Evolutionary conservation across 2,329 filamentous ascomycete genomes (phyloP), one percentile per base, ranked within the genome.

Genomic region (Fusarium setosum): DNA sequence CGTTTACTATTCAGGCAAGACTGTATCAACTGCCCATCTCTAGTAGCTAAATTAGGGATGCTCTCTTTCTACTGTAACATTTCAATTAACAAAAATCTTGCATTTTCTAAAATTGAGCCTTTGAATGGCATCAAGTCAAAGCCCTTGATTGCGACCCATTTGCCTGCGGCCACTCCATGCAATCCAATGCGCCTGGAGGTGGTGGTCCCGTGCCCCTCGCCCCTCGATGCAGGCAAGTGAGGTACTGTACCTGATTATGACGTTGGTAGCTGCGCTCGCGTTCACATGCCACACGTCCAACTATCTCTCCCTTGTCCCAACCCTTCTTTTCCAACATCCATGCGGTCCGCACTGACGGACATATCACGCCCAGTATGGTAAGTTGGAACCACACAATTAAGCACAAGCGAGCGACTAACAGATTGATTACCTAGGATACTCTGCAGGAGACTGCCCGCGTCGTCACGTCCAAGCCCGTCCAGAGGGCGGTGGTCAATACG

Each of bases 391-490:
- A 11, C 29, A n/a, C 20, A 31, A 5, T 52, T 35, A 9, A 15
- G 24, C 6, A 17, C 24, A 26, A 23, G 26, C 35, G n/a, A 32
- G 34, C 29, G n/a, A 44, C 62, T 66, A 23, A 66, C 38, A 45
- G 18, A 42, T 31, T 44, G 20, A 18, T 29, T 44, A 32, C 10
- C 13, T 54, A 79, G 77, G 77, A 80, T 50, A 71, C 73, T n/a
- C 53, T 80, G 21, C 72, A 75, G 59, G 76, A 79, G 54, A 74
- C 76, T 11, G 73, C 70, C 26, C 75, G 77, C 59, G 76, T 76
- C 24, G 76, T 80, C 17, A 86, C 84, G 35, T 87, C 86, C 56
- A 82, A 82, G 64, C 76, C 80, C 9, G 81, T 83, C n/a, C 82
- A 83, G 70, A 80, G 83, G 61, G 80, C 79, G 2, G 77, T 84